A percentile compares a stretch with the other conserved stretches of the same genome.
These are phyloP conservation scores for Silene coronaria DNA, from an alignment of 179 eudicot genomes.

Conservation along the genomic window DNA sequence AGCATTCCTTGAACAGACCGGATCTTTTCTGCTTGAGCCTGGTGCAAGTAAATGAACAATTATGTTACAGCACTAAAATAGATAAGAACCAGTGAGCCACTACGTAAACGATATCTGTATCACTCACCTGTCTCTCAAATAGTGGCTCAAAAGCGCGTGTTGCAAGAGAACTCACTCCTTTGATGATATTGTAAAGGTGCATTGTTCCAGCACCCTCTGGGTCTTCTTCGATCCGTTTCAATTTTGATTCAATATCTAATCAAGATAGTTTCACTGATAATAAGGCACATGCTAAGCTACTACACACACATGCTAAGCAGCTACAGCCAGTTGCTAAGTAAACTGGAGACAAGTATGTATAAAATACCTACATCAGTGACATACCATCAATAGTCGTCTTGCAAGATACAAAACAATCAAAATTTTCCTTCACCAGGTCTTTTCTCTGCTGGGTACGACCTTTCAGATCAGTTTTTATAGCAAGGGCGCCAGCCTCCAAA, in stretches of 20 bases:
- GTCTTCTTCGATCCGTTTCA: constrained; percentile 94
- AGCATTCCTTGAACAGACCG: constrained; percentile 99
- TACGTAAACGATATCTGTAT: constrained; percentile 5
- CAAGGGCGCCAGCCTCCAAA: constrained; percentile 83
- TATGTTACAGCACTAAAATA: neutral
- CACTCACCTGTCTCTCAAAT: constrained; percentile 94
- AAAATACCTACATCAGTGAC: constrained; percentile 17
- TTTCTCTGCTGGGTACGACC: constrained; percentile 92
- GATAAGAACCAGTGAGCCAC: neutral
- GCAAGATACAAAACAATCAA: constrained; percentile 96
- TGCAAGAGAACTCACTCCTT: constrained; percentile 75
- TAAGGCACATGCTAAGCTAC: constrained; percentile 19
- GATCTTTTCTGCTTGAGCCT: constrained; percentile 99
- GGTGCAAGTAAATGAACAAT: constrained; percentile 12
- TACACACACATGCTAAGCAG: constrained; percentile 10
- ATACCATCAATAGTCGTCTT: constrained; percentile 99
- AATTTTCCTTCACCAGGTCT: constrained; percentile 89
- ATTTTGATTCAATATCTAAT: constrained; percentile 87
- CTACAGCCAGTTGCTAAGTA: neutral
- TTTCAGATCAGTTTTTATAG: constrained; percentile 80
- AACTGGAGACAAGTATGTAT: constrained; percentile 1
- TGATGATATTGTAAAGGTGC: constrained; percentile 69
- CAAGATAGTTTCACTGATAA: constrained; percentile 21
- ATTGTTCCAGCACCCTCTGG: constrained; percentile 96
- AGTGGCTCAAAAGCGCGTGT: constrained; percentile 87